These are phyloP conservation scores for Ceratocystis destructans DNA, from an alignment of 2,329 filamentous ascomycete species.

Conservation along the genomic window DNA sequence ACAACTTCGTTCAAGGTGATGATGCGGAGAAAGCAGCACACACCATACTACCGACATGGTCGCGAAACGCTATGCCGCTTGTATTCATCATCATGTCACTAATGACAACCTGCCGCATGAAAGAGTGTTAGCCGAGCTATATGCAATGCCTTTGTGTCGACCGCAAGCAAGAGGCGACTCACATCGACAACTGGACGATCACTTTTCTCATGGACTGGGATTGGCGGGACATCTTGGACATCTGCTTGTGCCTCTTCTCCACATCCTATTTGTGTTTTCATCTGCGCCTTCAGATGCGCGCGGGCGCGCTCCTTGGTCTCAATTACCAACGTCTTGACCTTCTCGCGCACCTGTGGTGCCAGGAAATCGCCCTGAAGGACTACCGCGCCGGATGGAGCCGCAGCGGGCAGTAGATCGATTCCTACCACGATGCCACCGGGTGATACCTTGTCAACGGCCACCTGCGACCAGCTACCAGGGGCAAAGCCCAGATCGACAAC, in stretches of 20 bases:
- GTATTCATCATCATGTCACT: constrained; percentile 99
- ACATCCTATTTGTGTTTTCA: constrained; percentile 20
- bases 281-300: constrained; percentile 19
- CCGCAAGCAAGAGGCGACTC: not conserved
- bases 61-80: constrained; percentile 70
- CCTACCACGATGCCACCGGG: constrained; percentile 72
- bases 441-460: constrained; percentile 64
- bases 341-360: constrained; percentile 54
- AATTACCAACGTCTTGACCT: constrained; percentile 63
- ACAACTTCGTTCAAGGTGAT: constrained; percentile 5
- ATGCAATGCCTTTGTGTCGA: not conserved
- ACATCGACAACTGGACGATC: constrained; percentile 11
- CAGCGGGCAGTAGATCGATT: constrained; percentile 85
- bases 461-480: constrained; percentile 60
- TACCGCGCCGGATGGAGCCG: constrained; percentile 81
- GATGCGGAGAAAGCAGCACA: constrained; percentile 25
- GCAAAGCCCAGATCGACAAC: constrained; percentile 84
- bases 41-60: constrained; percentile 93
- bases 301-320: constrained; percentile 32
- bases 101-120: constrained; percentile 52
- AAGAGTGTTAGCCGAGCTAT: not conserved
- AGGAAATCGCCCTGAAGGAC: constrained; percentile 93
- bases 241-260: constrained; percentile 21
- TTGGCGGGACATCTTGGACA: not conserved
- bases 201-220: not conserved